Evolutionary conservation across 2,329 filamentous ascomycete genomes (phyloP).

Genomic region (Septoria linicola): DNA sequence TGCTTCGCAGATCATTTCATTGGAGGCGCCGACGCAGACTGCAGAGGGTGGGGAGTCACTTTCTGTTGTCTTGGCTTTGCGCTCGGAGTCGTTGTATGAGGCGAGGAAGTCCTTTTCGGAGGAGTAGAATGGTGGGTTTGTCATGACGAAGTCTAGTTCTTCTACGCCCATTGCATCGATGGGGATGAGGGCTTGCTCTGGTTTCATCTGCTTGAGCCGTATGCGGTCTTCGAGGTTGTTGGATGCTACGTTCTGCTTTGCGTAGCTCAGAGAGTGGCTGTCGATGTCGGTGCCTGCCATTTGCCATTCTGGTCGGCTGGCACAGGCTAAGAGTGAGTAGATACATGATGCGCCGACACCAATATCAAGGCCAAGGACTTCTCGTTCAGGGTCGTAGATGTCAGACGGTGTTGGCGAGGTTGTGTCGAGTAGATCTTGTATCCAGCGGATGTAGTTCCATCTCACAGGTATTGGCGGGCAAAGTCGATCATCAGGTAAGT

Average conservation of each 20-base stretch:
- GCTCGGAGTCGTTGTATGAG: slow-evolving; percentile 42
- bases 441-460: slow-evolving; percentile 88
- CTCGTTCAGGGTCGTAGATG: slow-evolving; percentile 50
- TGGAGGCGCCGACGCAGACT: slow-evolving; percentile 70
- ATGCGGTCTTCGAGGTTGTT: slow-evolving; percentile 68
- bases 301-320: slow-evolving; percentile 64
- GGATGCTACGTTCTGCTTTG: slow-evolving; percentile 62
- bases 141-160: slow-evolving; percentile 80
- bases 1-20: slow-evolving; percentile 77
- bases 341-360: slow-evolving; percentile 90
- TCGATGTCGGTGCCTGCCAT: slow-evolving; percentile 67
- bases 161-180: slow-evolving; percentile 54
- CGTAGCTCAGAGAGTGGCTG: slow-evolving; percentile 63
- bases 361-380: slow-evolving; percentile 58
- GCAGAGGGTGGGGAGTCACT: slow-evolving; percentile 62
- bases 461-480: slow-evolving; percentile 72
- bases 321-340: slow-evolving; percentile 79
- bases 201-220: slow-evolving; percentile 60
- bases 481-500: slow-evolving; percentile 73
- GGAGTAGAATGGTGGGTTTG: slow-evolving; percentile 92
- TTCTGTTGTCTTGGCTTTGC: slow-evolving; percentile 42
- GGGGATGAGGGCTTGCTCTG: slow-evolving; percentile 59
- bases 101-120: slow-evolving; percentile 66
- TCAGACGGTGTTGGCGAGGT: slow-evolving; percentile 53
- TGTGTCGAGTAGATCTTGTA: slow-evolving; percentile 76